phyloP scores from a whole-genome alignment of 2,329 filamentous ascomycete species.

The Pseudogymnoascus sp. region DNA sequence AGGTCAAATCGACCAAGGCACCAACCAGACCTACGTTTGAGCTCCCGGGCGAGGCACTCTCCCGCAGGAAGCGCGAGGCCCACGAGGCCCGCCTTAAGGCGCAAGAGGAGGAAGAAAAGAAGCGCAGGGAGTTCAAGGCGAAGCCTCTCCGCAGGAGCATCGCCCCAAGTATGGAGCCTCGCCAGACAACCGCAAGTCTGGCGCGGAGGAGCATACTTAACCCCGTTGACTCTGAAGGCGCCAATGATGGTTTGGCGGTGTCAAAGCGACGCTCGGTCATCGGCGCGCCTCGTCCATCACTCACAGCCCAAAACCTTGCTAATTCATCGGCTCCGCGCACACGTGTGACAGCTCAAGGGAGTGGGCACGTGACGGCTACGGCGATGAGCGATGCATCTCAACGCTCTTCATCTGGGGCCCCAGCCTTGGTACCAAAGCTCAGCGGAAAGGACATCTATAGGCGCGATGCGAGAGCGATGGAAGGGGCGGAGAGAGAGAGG shows the following conservation, averaged over 20 bases:
- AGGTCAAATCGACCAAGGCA: conserved; percentile 44
- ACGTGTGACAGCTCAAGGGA: conserved; percentile 16
- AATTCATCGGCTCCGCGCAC: conserved; percentile 26
- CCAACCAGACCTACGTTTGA: conserved; percentile 51
- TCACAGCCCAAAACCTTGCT: conserved; percentile 28
- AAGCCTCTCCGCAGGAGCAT: conserved; percentile 44
- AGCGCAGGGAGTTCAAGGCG: conserved; percentile 57
- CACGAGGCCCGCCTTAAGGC: conserved; percentile 46
- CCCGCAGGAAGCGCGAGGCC: conserved; percentile 42
- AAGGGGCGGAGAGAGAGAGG: conserved; percentile 45
- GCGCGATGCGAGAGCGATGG: conserved; percentile 42
- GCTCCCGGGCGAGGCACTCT: conserved; percentile 54
- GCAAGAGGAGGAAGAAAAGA: conserved; percentile 53
- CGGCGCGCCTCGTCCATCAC: conserved; percentile 29
- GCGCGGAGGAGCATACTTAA: conserved; percentile 38
- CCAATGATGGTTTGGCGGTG: conserved; percentile 13
- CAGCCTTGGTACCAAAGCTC: neutral
- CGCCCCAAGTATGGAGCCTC: conserved; percentile 34
- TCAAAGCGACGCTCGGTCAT: conserved; percentile 26
- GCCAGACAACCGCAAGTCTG: conserved; percentile 51
- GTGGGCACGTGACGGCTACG: neutral
- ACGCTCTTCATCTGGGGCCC: neutral
- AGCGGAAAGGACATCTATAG: conserved; percentile 47
- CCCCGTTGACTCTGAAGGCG: conserved; percentile 15
- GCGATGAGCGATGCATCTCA: neutral